Base-by-base conservation (phyloP, 495 filamentous ascomycete genomes). In the Lepidopterella palustris region DNA sequence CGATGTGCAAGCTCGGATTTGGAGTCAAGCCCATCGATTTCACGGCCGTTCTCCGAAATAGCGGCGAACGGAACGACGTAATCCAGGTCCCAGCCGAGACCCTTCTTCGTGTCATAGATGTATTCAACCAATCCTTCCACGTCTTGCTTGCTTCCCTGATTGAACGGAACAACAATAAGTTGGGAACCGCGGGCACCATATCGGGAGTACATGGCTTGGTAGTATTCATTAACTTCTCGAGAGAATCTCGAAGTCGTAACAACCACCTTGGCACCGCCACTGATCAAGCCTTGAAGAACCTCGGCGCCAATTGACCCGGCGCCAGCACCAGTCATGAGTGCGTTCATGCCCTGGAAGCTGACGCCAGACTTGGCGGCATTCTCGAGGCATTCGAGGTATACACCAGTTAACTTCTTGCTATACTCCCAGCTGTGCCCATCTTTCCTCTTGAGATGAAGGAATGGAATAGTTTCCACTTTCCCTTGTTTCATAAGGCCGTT, bases 221-320 rank as follows among this genome's bases (percentile, higher is more conserved):
- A 99, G 77, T 97, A 97, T 76, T 99, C 95, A 24, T 95, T 99
- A 52, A 97, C 93, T 70, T 97, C 88, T 35, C 90, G 90, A 1
- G 95, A 97, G 80, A 91, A 97, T 59, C 93, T 85, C 71, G 89
- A 95, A 27, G 93, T 97, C 8, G 93, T 97, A 56, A 99, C 93
- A 53, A 96, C 75, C 31, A 99, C 93, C 77, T 90, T 91, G 65
- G 92, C 93, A 68, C 93, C 93, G 73, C 95, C 93, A 68, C 89
- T 95, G 73, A 99, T 92, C 58, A 99, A 78, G 32, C 93, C 93
- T 74, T 97, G 92, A 11, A 99, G 81, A 45, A 99, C 92, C 58
- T 97, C 93, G n/a, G 95, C 95, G 69, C 92, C 93, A 67, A 99
- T 99, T 25, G 93, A 99, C 47, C 93, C 93, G 65, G 91, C 93